These are phyloP conservation scores for Hemisphaericaspora xylofermentans DNA, from an alignment of 1,139 yeast species.

Conservation along the genomic window DNA sequence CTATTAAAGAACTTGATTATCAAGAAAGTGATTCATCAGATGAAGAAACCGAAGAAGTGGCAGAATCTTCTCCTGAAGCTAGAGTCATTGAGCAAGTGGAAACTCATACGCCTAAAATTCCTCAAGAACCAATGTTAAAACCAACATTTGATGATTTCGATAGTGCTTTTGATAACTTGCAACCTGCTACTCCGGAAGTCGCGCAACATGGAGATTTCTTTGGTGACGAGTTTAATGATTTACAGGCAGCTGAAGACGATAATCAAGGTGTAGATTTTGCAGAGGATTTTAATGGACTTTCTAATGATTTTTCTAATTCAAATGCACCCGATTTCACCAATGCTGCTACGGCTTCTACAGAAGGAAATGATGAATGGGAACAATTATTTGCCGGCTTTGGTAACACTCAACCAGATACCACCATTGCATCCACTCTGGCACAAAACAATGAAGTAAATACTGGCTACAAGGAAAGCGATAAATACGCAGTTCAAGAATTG, in stretches of 20 bases:
- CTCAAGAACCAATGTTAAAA: constrained; percentile 6
- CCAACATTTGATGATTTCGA: constrained; percentile 31
- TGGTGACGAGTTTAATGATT: constrained; percentile 38
- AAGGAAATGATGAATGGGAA: constrained; percentile 82
- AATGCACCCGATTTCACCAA: constrained; percentile 30
- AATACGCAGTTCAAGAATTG: constrained; percentile 58
- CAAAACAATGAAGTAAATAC: constrained; percentile 4
- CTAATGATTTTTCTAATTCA: constrained; percentile 43
- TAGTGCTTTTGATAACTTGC: constrained; percentile 38
- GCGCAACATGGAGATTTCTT: constrained; percentile 27
- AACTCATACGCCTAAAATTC: neutral
- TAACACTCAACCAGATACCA: constrained; percentile 39
- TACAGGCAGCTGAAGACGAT: constrained; percentile 46
- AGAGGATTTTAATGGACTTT: constrained; percentile 25
- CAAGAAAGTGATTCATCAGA: constrained; percentile 53
- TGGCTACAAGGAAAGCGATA: constrained; percentile 8
- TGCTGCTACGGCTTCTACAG: constrained; percentile 14
- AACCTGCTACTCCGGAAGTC: constrained; percentile 37
- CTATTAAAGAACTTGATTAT: constrained; percentile 62
- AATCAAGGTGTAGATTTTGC: constrained; percentile 26
- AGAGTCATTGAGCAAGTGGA: constrained; percentile 31
- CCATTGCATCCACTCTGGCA: constrained; percentile 13
- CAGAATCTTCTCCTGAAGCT: constrained; percentile 13
- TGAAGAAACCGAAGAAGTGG: constrained; percentile 20
- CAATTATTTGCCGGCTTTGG: constrained; percentile 91